Evolutionary conservation across 2,329 filamentous ascomycete genomes (phyloP).

Genomic region (Fusarium albosuccineum): DNA sequence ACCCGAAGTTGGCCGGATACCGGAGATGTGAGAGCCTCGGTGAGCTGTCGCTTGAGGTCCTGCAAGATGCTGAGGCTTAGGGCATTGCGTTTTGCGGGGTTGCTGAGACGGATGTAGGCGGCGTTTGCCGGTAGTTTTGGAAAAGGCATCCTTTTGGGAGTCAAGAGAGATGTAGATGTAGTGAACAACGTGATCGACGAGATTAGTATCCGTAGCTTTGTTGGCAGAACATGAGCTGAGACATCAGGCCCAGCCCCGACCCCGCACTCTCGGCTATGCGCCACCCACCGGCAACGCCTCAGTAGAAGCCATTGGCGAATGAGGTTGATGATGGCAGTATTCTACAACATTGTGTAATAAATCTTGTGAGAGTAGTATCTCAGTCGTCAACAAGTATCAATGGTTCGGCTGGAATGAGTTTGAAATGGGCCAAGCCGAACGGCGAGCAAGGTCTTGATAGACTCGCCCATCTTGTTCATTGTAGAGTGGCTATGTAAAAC

Average conservation of each 20-base stretch:
- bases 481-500: too few species aligned
- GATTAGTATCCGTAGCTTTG: neutral
- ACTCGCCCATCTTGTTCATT: too few species aligned
- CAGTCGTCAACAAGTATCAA: too few species aligned
- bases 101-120: slow-evolving; percentile 38
- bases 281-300: slow-evolving; percentile 4
- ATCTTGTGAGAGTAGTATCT: too few species aligned
- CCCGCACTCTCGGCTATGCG: slow-evolving; percentile 6
- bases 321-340: slow-evolving; percentile 53
- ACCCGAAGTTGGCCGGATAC: slow-evolving; percentile 22
- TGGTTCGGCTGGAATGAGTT: too few species aligned
- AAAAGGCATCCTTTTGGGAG: slow-evolving; percentile 25
- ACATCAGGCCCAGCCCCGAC: neutral
- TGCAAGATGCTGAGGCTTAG: slow-evolving; percentile 34
- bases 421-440: too few species aligned
- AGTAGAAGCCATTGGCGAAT: slow-evolving; percentile 53
- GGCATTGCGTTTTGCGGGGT: slow-evolving; percentile 41
- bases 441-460: too few species aligned
- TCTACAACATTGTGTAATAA: too few species aligned
- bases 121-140: slow-evolving; percentile 33
- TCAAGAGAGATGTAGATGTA: neutral
- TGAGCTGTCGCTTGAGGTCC: slow-evolving; percentile 38
- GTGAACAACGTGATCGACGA: neutral
- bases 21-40: slow-evolving; percentile 28
- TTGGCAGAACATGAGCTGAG: too few species aligned